Conservation (phyloP, 495 filamentous ascomycete species). For the Mycothermus thermophilus region DNA sequence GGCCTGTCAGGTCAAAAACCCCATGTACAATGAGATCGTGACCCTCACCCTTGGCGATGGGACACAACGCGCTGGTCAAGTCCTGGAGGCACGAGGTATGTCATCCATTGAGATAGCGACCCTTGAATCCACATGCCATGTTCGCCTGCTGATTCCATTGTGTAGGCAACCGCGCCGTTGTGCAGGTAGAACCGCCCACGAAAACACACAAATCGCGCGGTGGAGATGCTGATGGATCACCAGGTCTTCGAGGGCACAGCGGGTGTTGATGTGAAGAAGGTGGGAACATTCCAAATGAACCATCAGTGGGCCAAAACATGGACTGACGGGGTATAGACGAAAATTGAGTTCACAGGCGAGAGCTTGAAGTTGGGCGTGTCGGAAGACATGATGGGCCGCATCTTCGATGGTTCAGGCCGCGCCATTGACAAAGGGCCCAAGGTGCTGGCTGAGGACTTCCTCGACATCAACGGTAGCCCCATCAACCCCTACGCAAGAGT, state of each 20-base stretch:
- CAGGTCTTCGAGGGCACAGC: slow-evolving; percentile 97
- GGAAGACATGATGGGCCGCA: slow-evolving; percentile 97
- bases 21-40: slow-evolving; percentile 95
- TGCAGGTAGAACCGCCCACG: slow-evolving; percentile 52
- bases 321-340: slow-evolving; percentile 44
- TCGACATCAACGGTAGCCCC: slow-evolving; percentile 98
- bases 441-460: slow-evolving; percentile 91
- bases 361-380: slow-evolving; percentile 97
- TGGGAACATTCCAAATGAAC: slow-evolving; percentile 21
- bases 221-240: slow-evolving; percentile 8
- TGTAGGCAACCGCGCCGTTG: slow-evolving; percentile 76
- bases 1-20: slow-evolving; percentile 72
- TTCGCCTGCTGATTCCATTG: too few relatives aligned
- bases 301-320: not conserved
- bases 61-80: slow-evolving; percentile 82
- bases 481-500: slow-evolving; percentile 98
- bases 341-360: slow-evolving; percentile 92
- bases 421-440: slow-evolving; percentile 98
- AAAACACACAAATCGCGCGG: not conserved
- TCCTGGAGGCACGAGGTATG: slow-evolving; percentile 89
- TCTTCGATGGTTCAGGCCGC: slow-evolving; percentile 95
- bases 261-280: slow-evolving; percentile 97
- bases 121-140: too few relatives aligned
- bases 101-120: too few relatives aligned
- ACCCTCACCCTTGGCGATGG: slow-evolving; percentile 92